These are phyloP conservation scores for Handroanthus guayacan DNA, from an alignment of 257 asterid species.

Conservation along the genomic window DNA sequence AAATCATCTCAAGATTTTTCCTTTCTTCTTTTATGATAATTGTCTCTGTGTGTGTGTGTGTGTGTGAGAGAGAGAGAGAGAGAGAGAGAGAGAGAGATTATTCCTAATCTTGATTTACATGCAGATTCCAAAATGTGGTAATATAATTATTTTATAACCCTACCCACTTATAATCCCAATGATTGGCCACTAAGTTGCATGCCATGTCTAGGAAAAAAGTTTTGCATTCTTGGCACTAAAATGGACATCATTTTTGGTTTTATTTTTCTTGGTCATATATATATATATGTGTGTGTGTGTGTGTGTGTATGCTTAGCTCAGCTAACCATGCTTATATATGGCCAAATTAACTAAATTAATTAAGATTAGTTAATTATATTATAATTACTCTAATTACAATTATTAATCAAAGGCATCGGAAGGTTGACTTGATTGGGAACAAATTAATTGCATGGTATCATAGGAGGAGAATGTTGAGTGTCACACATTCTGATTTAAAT, in stretches of 20 bases:
- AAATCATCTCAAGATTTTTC: constrained; percentile 36
- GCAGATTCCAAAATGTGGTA: constrained; percentile 41
- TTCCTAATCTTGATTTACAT: constrained; percentile 40
- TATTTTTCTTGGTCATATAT: background rate
- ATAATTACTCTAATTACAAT: background rate
- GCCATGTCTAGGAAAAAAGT: constrained; percentile 35
- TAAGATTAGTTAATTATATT: background rate
- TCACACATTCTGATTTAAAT: constrained; percentile 31
- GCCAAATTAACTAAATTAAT: background rate
- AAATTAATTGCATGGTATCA: constrained; percentile 40
- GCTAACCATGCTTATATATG: constrained; percentile 30
- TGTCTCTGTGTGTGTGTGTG: background rate
- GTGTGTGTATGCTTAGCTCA: constrained; percentile 21
- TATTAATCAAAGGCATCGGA: background rate
- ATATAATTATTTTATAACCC: constrained; percentile 23
- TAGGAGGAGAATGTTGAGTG: constrained; percentile 43
- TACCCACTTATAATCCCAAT: constrained; percentile 53
- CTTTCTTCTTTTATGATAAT: constrained; percentile 1
- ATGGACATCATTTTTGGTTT: background rate
- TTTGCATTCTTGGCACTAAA: constrained; percentile 25
- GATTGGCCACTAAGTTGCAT: constrained; percentile 65
- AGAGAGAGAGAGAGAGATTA: constrained; percentile 27
- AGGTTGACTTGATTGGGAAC: constrained; percentile 37
- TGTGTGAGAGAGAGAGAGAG: constrained; percentile 13
- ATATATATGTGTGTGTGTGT: too few relatives aligned